A percentile compares a stretch with the other conserved stretches of the same genome.
Conservation (phyloP, 805 yeast genomes). For the Cyberlindnera suaveolens region DNA sequence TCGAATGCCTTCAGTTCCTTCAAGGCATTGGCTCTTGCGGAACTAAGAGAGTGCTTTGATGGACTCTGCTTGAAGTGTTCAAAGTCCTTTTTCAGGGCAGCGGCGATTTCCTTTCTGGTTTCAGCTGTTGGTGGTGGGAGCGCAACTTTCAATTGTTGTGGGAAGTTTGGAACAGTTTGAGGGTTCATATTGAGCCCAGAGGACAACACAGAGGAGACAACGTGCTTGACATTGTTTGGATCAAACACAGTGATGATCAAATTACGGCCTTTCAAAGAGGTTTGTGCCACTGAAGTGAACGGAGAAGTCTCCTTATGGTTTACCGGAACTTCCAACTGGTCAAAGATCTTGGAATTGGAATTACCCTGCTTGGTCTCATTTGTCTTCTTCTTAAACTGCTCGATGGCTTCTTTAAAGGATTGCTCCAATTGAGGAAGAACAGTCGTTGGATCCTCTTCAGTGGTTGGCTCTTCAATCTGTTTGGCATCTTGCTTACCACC, state of each 20-base stretch:
- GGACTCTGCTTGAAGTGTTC: conserved; percentile 56
- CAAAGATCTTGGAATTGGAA: conserved; percentile 61
- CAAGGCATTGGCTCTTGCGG: conserved; percentile 52
- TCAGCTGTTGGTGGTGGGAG: conserved; percentile 74
- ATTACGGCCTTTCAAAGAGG: conserved; percentile 60
- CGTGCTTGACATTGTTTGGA: conserved; percentile 62
- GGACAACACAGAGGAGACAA: conserved; percentile 65
- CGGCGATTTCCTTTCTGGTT: conserved; percentile 46
- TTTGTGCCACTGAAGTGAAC: conserved; percentile 64
- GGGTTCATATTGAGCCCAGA: conserved; percentile 75
- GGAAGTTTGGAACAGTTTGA: conserved; percentile 63
- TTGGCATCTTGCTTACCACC: conserved; percentile 3
- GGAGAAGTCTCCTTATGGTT: conserved; percentile 39
- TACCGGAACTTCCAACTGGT: conserved; percentile 45
- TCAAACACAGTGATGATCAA: conserved; percentile 83
- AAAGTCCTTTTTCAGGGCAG: conserved; percentile 56
- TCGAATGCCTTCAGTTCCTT: conserved; percentile 43
- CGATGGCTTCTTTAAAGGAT: conserved; percentile 41
- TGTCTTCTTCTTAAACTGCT: conserved; percentile 46
- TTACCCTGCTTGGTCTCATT: conserved; percentile 65
- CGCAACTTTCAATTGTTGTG: conserved; percentile 66
- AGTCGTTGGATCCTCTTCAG: conserved; percentile 16
- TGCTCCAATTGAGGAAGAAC: conserved; percentile 13
- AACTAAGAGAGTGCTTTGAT: conserved; percentile 42
- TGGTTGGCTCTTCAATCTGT: conserved; percentile 2